These are phyloP conservation scores for Suillus luteus DNA, from an alignment of 768 basidiomycete genomes.

Conservation along the genomic window DNA sequence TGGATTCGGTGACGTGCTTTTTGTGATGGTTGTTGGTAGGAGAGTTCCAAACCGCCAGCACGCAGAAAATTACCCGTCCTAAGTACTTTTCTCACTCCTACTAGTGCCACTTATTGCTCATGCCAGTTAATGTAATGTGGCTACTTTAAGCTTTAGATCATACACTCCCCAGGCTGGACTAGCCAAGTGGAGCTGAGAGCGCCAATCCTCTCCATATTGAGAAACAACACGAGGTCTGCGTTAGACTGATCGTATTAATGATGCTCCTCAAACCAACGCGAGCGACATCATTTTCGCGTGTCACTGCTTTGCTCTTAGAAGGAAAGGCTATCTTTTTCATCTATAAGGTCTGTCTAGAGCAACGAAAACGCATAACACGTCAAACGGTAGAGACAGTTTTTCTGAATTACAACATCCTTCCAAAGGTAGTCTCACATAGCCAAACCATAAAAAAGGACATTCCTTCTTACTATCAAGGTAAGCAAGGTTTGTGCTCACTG, in stretches of 20 bases:
- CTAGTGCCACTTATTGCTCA: neutral
- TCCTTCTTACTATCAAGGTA: neutral
- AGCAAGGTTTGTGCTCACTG: neutral
- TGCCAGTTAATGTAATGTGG: neutral
- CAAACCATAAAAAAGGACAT: neutral
- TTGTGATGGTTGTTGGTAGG: neutral
- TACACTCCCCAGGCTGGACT: neutral
- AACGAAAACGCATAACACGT: neutral
- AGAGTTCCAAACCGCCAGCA: neutral
- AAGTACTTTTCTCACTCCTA: neutral
- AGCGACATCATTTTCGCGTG: neutral
- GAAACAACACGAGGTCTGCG: neutral
- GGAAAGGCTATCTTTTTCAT: too few species aligned
- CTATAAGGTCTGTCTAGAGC: too few species aligned
- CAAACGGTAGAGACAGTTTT: neutral
- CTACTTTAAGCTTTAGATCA: neutral
- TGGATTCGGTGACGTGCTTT: neutral
- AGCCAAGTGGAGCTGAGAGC: neutral
- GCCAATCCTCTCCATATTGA: neutral
- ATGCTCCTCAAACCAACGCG: neutral
- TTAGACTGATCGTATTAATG: neutral
- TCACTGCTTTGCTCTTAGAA: too few species aligned
- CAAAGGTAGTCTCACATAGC: neutral
- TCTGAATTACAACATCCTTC: neutral
- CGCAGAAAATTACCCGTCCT: neutral